These are phyloP conservation scores for Flaveria robusta DNA, from an alignment of 129 eudicot species.

Conservation along the genomic window DNA sequence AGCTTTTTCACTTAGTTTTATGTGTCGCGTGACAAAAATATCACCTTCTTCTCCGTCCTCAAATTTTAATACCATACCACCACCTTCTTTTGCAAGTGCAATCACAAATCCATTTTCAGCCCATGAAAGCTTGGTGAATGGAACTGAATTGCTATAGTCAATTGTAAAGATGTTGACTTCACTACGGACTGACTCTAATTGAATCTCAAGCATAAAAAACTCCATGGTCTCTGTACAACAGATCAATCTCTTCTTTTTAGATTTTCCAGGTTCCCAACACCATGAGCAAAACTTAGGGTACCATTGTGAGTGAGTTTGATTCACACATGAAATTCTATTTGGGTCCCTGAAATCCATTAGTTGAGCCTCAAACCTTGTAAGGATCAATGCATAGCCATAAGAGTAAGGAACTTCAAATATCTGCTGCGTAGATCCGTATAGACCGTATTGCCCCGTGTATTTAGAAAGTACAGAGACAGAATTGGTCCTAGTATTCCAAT, in stretches of 20 bases:
- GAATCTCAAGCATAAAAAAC: slow-evolving; percentile 56
- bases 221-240: slow-evolving; percentile 75
- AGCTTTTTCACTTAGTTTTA: slow-evolving; percentile 46
- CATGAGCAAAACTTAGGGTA: slow-evolving; percentile 51
- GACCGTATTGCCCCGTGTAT: slow-evolving; percentile 38
- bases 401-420: slow-evolving; percentile 75
- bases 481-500: slow-evolving; percentile 60
- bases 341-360: slow-evolving; percentile 77
- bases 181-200: slow-evolving; percentile 49
- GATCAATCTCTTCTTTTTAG: slow-evolving; percentile 57
- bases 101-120: slow-evolving; percentile 70
- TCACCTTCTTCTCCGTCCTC: slow-evolving; percentile 43
- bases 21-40: too few species aligned
- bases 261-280: slow-evolving; percentile 67
- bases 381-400: slow-evolving; percentile 71
- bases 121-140: slow-evolving; percentile 72
- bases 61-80: slow-evolving; percentile 76
- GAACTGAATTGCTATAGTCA: slow-evolving; percentile 52
- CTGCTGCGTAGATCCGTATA: slow-evolving; percentile 70
- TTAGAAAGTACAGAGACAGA: slow-evolving; percentile 52
- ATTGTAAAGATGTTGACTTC: slow-evolving; percentile 63
- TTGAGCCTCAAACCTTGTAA: slow-evolving; percentile 11
- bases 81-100: slow-evolving; percentile 76
- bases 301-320: too few species aligned
- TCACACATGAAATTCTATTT: not conserved